Evolutionary conservation across 1,284 basidiomycete species (phyloP), one percentile per base, ranked within the genome.

Genomic region (Anthracocystis walkeri): DNA sequence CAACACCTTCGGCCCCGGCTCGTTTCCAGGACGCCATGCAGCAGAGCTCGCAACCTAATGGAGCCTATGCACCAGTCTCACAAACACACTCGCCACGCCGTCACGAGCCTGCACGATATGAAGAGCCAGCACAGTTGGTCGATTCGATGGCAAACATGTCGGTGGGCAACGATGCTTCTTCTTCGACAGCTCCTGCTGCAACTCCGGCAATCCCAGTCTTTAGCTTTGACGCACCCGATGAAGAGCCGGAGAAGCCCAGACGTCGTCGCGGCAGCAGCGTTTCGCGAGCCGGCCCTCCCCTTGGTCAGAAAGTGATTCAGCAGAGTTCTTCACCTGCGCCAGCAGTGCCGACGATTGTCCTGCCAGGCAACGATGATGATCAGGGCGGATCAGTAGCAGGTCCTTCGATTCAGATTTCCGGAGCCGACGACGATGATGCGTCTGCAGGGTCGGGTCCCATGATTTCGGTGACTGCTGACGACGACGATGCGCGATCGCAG

Each of bases 261-360:
- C 65, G 75, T 35, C 58, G 75, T 38, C 55, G 75, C n/a, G 75
- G 69, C n/a, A 70, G 75, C 60, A 77, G 75, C 44, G 65, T 77
- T 14, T 77, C 75, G 12, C 56, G 69, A 25, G 55, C 58, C 5
- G 58, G 48, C 5, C 68, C 63, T 20, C 27, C 55, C 11, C 58
- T 63, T 0, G 63, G 68, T 21, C 49, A 68, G 42, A 65, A 69
- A 31, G 44, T 58, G 44, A 63, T 63, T 21, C 62, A 65, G 33
- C 65, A 61, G n/a, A 27, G 61, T 14, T 3, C 60, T 11, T 2
- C 64, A 14, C n/a, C 46, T 41, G 25, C 58, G 4, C 18, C 55
- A 18, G 44, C 50, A 6, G 57, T 75, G 12, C 78, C 78, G 2
- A 66, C 64, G 12, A 79, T 80, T 40, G 61, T 65, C 18, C 20